phyloP scores from a whole-genome alignment of 148 eudicot genomes.

The Vaccinium myrtillus region DNA sequence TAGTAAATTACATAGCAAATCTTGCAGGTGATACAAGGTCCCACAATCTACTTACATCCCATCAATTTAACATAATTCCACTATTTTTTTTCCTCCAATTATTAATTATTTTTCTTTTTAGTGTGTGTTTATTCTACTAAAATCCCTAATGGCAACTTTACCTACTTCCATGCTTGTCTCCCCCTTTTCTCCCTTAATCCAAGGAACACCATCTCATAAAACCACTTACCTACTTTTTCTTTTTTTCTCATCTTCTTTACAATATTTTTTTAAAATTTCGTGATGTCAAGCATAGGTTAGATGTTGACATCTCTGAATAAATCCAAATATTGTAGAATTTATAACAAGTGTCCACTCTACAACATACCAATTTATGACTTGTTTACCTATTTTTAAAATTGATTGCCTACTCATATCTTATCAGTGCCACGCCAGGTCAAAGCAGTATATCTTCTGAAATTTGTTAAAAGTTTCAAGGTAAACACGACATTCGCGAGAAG shows the following conservation, averaged over 20 bases:
- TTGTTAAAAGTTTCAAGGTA: neutral
- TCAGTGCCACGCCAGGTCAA: slow-evolving; percentile 22
- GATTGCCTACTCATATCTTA: slow-evolving; percentile 19
- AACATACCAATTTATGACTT: neutral
- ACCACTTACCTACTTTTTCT: slow-evolving; percentile 13
- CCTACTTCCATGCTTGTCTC: slow-evolving; percentile 22
- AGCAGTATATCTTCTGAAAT: neutral
- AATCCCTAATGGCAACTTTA: slow-evolving; percentile 19
- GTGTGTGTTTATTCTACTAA: slow-evolving; percentile 16
- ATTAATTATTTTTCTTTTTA: slow-evolving; percentile 6
- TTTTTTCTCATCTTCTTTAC: neutral
- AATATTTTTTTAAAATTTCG: slow-evolving; percentile 17
- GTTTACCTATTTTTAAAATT: neutral
- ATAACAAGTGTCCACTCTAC: neutral
- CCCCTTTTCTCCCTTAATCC: slow-evolving; percentile 17
- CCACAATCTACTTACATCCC: slow-evolving; percentile 17
- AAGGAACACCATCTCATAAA: slow-evolving; percentile 25
- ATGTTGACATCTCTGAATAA: slow-evolving; percentile 32
- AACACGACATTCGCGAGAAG: neutral
- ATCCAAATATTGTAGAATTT: neutral
- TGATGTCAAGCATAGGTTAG: slow-evolving; percentile 35
- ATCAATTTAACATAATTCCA: slow-evolving; percentile 19
- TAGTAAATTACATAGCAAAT: neutral
- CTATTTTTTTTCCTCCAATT: slow-evolving; percentile 12
- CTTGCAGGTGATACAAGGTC: slow-evolving; percentile 3